A percentile compares a stretch with the other conserved stretches of the same genome.
Evolutionary conservation across 352 stramenopile genomes (phyloP).

Genomic region (Globisporangium spinosum): DNA sequence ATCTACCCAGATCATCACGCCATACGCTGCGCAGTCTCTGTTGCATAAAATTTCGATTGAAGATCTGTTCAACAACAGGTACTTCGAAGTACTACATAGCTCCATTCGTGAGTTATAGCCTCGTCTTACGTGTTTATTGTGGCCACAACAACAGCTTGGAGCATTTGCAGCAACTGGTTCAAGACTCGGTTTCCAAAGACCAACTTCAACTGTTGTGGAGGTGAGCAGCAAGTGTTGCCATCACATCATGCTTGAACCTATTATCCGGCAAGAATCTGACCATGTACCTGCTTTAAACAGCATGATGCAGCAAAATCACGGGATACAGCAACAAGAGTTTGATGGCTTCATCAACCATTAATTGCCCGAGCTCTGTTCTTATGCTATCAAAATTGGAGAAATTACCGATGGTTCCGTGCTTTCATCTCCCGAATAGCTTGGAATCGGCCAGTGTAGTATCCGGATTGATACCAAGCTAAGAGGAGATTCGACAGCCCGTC

Average conservation of each 20-base stretch:
- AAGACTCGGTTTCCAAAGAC: conserved; percentile 32
- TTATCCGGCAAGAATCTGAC: not conserved
- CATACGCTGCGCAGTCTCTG: conserved; percentile 63
- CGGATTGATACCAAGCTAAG: conserved; percentile 83
- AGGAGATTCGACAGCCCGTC: conserved; percentile 71
- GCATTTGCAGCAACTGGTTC: conserved; percentile 32
- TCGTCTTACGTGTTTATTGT: not conserved
- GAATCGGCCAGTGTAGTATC: conserved; percentile 77
- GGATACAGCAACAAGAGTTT: conserved; percentile 9
- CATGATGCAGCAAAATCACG: conserved; percentile 20
- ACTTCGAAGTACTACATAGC: not conserved
- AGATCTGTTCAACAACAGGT: conserved; percentile 51
- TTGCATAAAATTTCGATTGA: conserved; percentile 61
- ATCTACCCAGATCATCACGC: conserved; percentile 58
- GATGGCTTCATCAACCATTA: not conserved
- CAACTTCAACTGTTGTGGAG: conserved; percentile 47
- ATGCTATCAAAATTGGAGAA: not conserved
- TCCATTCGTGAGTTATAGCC: not conserved
- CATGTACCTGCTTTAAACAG: not conserved
- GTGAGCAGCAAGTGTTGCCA: conserved; percentile 15
- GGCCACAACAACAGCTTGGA: conserved; percentile 24
- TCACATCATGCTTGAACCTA: not conserved
- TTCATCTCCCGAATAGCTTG: conserved; percentile 80
- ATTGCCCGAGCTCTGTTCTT: not conserved
- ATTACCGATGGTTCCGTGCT: conserved; percentile 17